phyloP scores from a whole-genome alignment of 306 rosid genomes.

The Trifolium repens region DNA sequence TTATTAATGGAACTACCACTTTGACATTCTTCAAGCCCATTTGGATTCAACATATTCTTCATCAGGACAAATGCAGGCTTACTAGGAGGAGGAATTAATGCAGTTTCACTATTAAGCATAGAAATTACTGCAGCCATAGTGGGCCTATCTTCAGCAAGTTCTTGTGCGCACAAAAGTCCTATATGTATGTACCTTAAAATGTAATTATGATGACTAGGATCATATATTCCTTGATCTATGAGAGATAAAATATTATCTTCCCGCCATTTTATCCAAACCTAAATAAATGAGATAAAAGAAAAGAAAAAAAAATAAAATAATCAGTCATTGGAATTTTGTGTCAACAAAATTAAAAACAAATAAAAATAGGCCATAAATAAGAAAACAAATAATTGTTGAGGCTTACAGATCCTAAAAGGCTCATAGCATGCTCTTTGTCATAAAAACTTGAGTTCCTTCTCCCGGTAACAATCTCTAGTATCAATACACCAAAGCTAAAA shows the following conservation, averaged over 20 bases:
- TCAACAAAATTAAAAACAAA: neutral
- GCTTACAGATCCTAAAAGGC: constrained; percentile 44
- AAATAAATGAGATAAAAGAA: constrained; percentile 23
- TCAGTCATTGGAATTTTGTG: neutral
- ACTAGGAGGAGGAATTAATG: constrained; percentile 11
- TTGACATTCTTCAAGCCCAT: neutral
- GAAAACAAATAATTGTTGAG: neutral
- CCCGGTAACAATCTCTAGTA: constrained; percentile 43
- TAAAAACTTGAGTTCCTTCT: constrained; percentile 40
- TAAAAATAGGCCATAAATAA: neutral
- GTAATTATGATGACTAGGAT: neutral
- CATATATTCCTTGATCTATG: constrained; percentile 25
- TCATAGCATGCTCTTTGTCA: neutral
- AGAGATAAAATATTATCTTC: constrained; percentile 13
- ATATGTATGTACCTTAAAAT: constrained; percentile 37
- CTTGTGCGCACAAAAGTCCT: constrained; percentile 39
- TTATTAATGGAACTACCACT: neutral
- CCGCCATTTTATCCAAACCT: constrained; percentile 45
- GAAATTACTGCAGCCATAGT: constrained; percentile 32
- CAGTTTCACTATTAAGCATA: constrained; percentile 33
- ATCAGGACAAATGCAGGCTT: constrained; percentile 25
- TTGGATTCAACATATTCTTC: neutral
- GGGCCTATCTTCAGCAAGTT: constrained; percentile 19
- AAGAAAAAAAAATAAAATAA: neutral
- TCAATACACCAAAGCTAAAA: constrained; percentile 45